phyloP scores from a whole-genome alignment of 2,329 filamentous ascomycete species.

The Dothideomycetes sp. region DNA sequence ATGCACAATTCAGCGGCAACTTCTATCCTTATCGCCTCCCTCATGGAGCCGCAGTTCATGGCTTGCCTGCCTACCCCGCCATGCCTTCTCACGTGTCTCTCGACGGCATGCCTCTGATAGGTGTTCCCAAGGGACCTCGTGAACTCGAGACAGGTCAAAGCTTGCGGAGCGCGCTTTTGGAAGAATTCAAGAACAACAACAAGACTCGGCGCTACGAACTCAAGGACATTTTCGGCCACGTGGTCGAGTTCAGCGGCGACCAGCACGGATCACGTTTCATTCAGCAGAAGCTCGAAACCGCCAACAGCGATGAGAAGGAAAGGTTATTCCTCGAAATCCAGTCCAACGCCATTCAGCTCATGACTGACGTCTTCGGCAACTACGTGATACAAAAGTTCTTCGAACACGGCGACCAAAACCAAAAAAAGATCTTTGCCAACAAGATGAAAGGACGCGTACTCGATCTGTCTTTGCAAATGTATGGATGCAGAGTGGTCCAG shows the following conservation, averaged over 20 bases:
- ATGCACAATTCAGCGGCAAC: background rate
- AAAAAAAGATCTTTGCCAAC: constrained; percentile 78
- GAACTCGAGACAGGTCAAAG: constrained; percentile 27
- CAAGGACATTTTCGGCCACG: constrained; percentile 71
- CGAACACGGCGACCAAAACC: constrained; percentile 85
- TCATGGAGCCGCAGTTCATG: constrained; percentile 29
- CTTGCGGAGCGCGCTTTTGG: constrained; percentile 61
- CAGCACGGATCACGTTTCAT: constrained; percentile 95
- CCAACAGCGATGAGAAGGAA: constrained; percentile 94
- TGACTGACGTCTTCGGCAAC: constrained; percentile 96
- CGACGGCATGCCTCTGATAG: constrained; percentile 25
- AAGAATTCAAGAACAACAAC: constrained; percentile 67
- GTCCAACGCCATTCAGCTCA: constrained; percentile 74
- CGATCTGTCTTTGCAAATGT: constrained; percentile 75
- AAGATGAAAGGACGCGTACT: constrained; percentile 82
- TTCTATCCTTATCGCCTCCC: constrained; percentile 29
- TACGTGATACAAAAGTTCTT: constrained; percentile 98
- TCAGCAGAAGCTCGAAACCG: constrained; percentile 80
- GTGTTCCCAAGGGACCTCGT: constrained; percentile 12
- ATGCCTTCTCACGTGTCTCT: constrained; percentile 20
- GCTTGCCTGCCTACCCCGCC: constrained; percentile 26
- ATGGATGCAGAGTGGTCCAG: constrained; percentile 91
- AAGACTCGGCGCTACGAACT: constrained; percentile 72
- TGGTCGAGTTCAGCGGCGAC: constrained; percentile 92
- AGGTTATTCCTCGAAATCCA: constrained; percentile 81